Base-by-base conservation (phyloP, 2,329 filamentous ascomycete genomes). In the Fusarium sp. region DNA sequence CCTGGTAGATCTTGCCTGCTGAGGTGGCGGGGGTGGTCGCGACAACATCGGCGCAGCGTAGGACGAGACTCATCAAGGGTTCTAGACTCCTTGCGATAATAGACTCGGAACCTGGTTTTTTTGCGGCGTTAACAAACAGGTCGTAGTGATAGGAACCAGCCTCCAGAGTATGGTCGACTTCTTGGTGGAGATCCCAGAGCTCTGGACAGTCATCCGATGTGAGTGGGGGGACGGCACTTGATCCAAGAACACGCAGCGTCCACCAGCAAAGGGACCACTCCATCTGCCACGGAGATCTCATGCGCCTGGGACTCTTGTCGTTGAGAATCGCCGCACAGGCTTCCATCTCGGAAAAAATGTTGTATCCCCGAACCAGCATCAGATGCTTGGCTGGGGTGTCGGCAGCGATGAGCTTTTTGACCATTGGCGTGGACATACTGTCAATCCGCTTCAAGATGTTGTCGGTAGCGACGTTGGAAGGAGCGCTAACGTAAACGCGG, bases 241-340 rank as follows among this genome's bases (percentile, higher is more conserved):
- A 53, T 1, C 50, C 64, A 2, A 66, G 3, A 2, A 28, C 50
- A 0, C 64, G 56, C 8, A 66, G 30, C 1, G 62, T 62, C 62
- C 56, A 66, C 62, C 64, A 66, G 8, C 64, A 66, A 0, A 66
- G 8, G 0, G 62, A 66, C 2, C 5, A 6, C 6, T 37, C 18
- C 10, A 44, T 11, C 0, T 12, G 13, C 64, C 64, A 66, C 1
- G 50, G 39, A 6, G 39, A 0, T 52, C 41, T 44, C 7, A 61
- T 2, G 15, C 3, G 1, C 3, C 16, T 16, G 0, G 61, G 53
- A 0, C 36, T 3, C 0, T 3, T 7, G 4, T 7, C 12, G 0
- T 3, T 1, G 4, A 67, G 9, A 1, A n/a, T 41, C 1, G 3
- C 13, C 2, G 16, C 7, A 3, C 52, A 68, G 1, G 55, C 63